phyloP scores from a whole-genome alignment of 2,329 filamentous ascomycete species.

The Anthostomella pinea region DNA sequence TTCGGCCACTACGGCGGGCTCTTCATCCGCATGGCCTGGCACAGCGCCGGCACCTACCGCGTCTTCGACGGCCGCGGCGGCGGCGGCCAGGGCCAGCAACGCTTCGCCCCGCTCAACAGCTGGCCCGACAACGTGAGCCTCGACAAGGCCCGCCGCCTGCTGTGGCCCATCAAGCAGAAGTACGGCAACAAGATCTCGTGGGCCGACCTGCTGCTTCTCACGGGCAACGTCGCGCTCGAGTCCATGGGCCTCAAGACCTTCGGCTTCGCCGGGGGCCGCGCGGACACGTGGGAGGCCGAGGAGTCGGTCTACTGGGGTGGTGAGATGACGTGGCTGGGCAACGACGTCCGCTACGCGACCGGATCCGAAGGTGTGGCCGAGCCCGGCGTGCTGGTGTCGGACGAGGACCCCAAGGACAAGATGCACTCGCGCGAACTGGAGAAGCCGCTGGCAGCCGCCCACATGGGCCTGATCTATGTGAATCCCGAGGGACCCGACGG shows the following conservation, averaged over 20 bases:
- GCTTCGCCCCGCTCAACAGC: constrained; percentile 77
- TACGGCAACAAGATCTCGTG: constrained; percentile 81
- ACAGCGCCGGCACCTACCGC: constrained; percentile 76
- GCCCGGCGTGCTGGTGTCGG: constrained; percentile 32
- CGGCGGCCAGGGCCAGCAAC: constrained; percentile 71
- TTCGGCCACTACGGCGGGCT: constrained; percentile 79
- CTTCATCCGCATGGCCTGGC: constrained; percentile 80
- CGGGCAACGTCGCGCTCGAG: constrained; percentile 75
- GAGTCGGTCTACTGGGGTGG: constrained; percentile 76
- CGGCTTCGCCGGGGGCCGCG: constrained; percentile 70
- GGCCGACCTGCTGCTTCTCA: constrained; percentile 69
- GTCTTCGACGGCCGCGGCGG: constrained; percentile 73
- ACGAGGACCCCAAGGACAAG: constrained; percentile 39
- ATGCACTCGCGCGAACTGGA: constrained; percentile 64
- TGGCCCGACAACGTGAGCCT: constrained; percentile 78
- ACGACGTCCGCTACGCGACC: constrained; percentile 64
- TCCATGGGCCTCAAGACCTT: constrained; percentile 72
- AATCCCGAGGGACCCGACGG: constrained; percentile 78
- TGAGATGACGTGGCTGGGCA: constrained; percentile 72
- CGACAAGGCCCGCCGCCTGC: constrained; percentile 75
- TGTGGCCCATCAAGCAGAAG: constrained; percentile 83
- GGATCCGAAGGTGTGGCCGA: constrained; percentile 44
- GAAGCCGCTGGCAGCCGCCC: constrained; percentile 62
- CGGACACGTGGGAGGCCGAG: constrained; percentile 73
- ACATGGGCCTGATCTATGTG: constrained; percentile 80